A percentile compares a stretch with the other conserved stretches of the same genome.
Evolutionary conservation across 176 grass and related monocot species (phyloP).

Genomic region (Avena atlantica): DNA sequence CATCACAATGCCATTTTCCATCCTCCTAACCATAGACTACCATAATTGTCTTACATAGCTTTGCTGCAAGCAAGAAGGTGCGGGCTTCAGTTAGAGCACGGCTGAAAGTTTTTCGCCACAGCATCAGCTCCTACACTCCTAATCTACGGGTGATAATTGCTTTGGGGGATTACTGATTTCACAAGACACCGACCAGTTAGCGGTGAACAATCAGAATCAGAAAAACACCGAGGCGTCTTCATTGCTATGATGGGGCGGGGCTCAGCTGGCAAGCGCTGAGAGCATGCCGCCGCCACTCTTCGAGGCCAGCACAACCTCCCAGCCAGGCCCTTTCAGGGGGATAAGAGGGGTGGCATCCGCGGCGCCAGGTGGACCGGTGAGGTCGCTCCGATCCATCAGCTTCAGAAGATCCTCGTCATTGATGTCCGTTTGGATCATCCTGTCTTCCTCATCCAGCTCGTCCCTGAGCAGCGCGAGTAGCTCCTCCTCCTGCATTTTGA

Average conservation of each 20-base stretch:
- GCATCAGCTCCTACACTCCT: not conserved
- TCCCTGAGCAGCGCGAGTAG: slow-evolving; percentile 80
- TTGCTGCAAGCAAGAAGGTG: not conserved
- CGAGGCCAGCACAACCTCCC: slow-evolving; percentile 85
- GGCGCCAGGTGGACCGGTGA: slow-evolving; percentile 26
- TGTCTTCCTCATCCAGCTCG: slow-evolving; percentile 70
- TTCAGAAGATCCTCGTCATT: slow-evolving; percentile 66
- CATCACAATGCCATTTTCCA: not conserved
- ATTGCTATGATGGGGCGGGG: no score
- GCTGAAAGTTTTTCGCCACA: not conserved
- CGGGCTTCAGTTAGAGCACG: not conserved
- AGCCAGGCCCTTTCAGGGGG: slow-evolving; percentile 83
- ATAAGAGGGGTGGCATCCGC: slow-evolving; percentile 27
- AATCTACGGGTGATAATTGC: slow-evolving; percentile 35
- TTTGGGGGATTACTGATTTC: not conserved
- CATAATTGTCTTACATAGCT: not conserved
- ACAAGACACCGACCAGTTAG: not conserved
- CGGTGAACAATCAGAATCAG: slow-evolving; percentile 1
- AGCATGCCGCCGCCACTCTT: slow-evolving; percentile 77
- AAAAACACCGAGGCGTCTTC: not conserved
- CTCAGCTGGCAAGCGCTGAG: slow-evolving; percentile 71
- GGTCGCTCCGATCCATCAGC: slow-evolving; percentile 78
- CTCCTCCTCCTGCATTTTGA: slow-evolving; percentile 63
- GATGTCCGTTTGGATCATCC: slow-evolving; percentile 83
- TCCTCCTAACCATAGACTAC: not conserved